Evolutionary conservation across 495 filamentous ascomycete species (phyloP).

Genomic region (Achaetomiella virescens): DNA sequence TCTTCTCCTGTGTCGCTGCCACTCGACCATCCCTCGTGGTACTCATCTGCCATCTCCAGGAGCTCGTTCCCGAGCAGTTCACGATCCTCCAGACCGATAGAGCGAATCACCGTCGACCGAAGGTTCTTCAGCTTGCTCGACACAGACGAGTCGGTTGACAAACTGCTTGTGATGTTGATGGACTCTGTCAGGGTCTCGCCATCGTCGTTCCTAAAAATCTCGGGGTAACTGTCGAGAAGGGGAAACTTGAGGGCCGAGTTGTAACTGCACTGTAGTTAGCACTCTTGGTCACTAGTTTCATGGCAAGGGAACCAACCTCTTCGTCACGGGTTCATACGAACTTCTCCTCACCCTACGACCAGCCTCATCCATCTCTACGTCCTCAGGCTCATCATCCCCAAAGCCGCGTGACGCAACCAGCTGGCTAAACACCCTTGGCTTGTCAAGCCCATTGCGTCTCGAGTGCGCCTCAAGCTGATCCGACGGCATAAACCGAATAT

Average conservation of each 20-base stretch:
- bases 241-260: conserved; percentile 60
- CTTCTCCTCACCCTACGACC: conserved; percentile 13
- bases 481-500: conserved; percentile 23
- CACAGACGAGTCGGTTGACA: conserved; percentile 71
- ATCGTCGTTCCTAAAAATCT: conserved; percentile 50
- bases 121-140: conserved; percentile 61
- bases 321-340: conserved; percentile 21
- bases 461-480: conserved; percentile 22
- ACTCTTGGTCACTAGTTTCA: not conserved
- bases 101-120: conserved; percentile 50
- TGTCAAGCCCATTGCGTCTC: conserved; percentile 11
- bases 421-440: conserved; percentile 28
- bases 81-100: conserved; percentile 66
- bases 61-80: conserved; percentile 80
- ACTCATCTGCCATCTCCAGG: conserved; percentile 76
- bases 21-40: conserved; percentile 84
- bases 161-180: conserved; percentile 54
- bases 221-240: conserved; percentile 74
- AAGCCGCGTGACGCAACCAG: conserved; percentile 19
- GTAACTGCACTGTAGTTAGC: conserved; percentile 27
- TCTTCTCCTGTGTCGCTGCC: conserved; percentile 79
- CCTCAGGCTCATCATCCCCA: conserved; percentile 13
- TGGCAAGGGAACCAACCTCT: conserved; percentile 9
- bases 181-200: conserved; percentile 31
- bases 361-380: conserved; percentile 14